Conservation (phyloP, 192 early-diverging fungal species). For the Coemansia sp. region DNA sequence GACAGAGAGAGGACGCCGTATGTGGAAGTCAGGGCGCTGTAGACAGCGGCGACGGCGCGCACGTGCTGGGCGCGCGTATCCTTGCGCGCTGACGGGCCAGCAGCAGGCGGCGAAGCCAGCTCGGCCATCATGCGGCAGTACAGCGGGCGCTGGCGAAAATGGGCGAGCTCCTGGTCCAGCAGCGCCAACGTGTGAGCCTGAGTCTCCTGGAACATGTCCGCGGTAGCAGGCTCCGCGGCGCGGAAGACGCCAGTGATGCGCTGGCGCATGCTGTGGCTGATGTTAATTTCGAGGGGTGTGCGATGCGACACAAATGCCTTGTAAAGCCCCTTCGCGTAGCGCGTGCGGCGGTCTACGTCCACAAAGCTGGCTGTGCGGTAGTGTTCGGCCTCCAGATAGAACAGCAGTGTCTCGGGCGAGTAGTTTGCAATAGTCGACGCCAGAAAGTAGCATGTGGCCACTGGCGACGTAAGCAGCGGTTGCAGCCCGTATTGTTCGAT, state of each 20-base stretch:
- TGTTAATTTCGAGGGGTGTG: conserved; percentile 50
- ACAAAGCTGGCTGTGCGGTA: conserved; percentile 33
- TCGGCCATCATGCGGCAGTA: conserved; percentile 47
- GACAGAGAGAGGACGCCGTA: conserved; percentile 30
- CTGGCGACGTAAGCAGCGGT: conserved; percentile 43
- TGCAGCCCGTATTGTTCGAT: conserved; percentile 52
- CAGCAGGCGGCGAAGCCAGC: conserved; percentile 15
- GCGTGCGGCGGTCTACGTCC: conserved; percentile 26
- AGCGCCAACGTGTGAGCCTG: conserved; percentile 35
- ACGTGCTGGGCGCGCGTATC: conserved; percentile 13
- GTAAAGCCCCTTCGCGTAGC: conserved; percentile 51
- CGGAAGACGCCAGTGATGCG: conserved; percentile 27
- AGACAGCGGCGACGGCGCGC: conserved; percentile 38
- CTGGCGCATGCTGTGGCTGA: conserved; percentile 43
- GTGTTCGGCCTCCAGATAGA: conserved; percentile 48
- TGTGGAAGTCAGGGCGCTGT: conserved; percentile 27
- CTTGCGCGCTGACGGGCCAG: conserved; percentile 12
- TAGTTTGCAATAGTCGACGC: conserved; percentile 35
- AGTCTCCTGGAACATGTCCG: conserved; percentile 36
- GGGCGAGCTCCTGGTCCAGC: conserved; percentile 41
- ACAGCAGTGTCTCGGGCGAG: conserved; percentile 43
- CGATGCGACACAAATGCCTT: conserved; percentile 48
- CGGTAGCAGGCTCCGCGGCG: conserved; percentile 11
- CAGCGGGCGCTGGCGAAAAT: conserved; percentile 48
- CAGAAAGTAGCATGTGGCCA: conserved; percentile 48